Base-by-base conservation (phyloP, 371 early-diverging fungal genomes). In the Chytridium lagenaria region DNA sequence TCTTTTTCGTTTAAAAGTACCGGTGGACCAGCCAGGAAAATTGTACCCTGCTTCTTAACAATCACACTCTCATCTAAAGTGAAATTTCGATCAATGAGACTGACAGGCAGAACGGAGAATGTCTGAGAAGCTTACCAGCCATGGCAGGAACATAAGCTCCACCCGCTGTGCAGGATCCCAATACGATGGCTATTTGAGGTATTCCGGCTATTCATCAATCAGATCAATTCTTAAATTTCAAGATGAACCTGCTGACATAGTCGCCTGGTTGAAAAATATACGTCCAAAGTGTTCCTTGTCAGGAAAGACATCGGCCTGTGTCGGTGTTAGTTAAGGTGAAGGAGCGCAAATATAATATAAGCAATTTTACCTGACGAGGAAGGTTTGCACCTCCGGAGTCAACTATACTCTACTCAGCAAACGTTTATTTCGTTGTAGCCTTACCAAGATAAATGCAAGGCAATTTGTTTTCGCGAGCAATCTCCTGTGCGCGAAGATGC, bases 61-160 rank as follows among this genome's bases (percentile, higher is more conserved):
- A 98, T 98, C 71, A 98, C 92, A 84, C 93, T 93, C 84, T 98
- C 98, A 74, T 98, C 98, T 61, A n/a, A n/a, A n/a, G n/a, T n/a
- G n/a, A n/a, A n/a, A 26, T 28, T 55, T 28, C 55, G 26, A 23
- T 44, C 19, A 44, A 12, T n/a, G n/a, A n/a, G n/a, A n/a, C n/a
- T n/a, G n/a, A n/a, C n/a, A n/a, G n/a, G n/a, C n/a, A n/a, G n/a
- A 15, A 55, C 10, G 5, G 55, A 55, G 55, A 55, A n/a, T n/a
- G n/a, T n/a, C n/a, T n/a, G n/a, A n/a, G n/a, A n/a, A n/a, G 30
- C 55, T 16, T 55, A 55, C 55, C 55, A 23, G 98, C 94, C 98
- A 98, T 98, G 34, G 98, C 98, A 49, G 98, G 98, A 23, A 97
- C 97, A 80, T 98, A 98, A 5, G 98, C 98, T 71, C 98, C 98